These are phyloP conservation scores for Salvia rosmarinus DNA, from an alignment of 257 asterid genomes.

Conservation along the genomic window DNA sequence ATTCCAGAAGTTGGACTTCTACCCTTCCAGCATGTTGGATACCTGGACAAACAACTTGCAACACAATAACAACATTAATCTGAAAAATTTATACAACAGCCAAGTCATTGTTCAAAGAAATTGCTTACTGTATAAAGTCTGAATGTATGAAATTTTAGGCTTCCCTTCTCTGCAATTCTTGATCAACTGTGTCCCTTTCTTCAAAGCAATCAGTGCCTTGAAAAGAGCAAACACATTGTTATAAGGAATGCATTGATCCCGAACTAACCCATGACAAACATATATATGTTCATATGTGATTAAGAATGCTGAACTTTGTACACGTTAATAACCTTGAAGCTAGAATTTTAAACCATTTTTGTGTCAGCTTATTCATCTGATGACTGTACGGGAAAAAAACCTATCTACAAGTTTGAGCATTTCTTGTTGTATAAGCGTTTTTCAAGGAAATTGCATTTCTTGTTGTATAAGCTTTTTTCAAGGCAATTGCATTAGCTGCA, in stretches of 20 bases:
- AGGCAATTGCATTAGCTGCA: background rate
- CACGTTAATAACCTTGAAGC: slow-evolving; percentile 2
- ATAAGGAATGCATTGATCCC: slow-evolving; percentile 16
- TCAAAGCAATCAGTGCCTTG: slow-evolving; percentile 83
- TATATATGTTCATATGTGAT: background rate
- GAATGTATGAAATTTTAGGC: slow-evolving; percentile 84
- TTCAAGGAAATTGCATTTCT: background rate
- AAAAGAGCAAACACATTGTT: slow-evolving; percentile 25
- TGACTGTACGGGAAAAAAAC: background rate
- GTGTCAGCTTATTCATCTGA: background rate
- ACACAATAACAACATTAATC: background rate
- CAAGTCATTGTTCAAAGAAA: slow-evolving; percentile 24
- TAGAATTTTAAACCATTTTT: slow-evolving; percentile 2
- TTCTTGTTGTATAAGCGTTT: background rate
- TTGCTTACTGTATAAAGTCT: slow-evolving; percentile 83
- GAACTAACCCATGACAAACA: background rate
- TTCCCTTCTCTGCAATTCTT: slow-evolving; percentile 91
- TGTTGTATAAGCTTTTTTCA: background rate
- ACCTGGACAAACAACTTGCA: background rate
- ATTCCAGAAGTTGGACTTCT: background rate
- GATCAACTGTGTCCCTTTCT: slow-evolving; percentile 84
- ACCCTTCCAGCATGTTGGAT: background rate
- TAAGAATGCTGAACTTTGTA: slow-evolving; percentile 2
- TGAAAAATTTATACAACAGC: background rate
- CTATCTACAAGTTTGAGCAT: background rate